Base-by-base conservation (phyloP, 208 protist species). In the Lotmaria passim region DNA sequence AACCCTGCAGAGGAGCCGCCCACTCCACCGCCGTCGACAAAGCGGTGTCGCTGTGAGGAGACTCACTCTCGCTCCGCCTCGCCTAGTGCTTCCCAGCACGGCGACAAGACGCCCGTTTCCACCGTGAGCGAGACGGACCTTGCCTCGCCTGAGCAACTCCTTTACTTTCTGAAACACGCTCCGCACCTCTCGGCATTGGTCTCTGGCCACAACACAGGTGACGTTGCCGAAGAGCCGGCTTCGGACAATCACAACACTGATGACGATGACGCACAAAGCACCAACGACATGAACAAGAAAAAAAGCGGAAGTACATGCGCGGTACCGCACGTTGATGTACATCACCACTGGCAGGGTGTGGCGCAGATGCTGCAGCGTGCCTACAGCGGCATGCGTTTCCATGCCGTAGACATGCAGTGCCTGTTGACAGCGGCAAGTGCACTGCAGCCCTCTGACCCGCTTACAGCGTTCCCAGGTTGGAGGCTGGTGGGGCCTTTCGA, bases 401-500 rank as follows among this genome's bases (percentile, higher is more conserved):
- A 43, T 23, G 41, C 38, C 1, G 60, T 2, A 2, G 79, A 85
- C 62, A 38, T 80, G 51, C 55, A 60, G 5, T 69, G 69, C 34
- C 69, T 81, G 65, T 67, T 85, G 64, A 52, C 50, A 7, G 69
- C 75, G 5, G 79, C 74, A 5, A 17, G 56, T 6, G 7, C 39
- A 3, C 30, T 81, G 23, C 19, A 36, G 7, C 71, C 70, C 0
- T n/a, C 33, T 2, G 50, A 58, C 34, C 78, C 74, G 1, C 66
- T 82, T 6, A 8, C 5, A 2, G 75, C 76, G 0, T 89, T 86
- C 47, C 52, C 47, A 1, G 79, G 77, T 0, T 83, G 78, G 61
- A 56, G 52, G n/a, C 67, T 85, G 0, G 72, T 75, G 7, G 83
- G 83, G 1, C 79, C 83, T 0, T 69, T 83, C 24, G 83, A 82